Evolutionary conservation across 208 protist genomes (phyloP).

Genomic region (Wallacemonas sp.): DNA sequence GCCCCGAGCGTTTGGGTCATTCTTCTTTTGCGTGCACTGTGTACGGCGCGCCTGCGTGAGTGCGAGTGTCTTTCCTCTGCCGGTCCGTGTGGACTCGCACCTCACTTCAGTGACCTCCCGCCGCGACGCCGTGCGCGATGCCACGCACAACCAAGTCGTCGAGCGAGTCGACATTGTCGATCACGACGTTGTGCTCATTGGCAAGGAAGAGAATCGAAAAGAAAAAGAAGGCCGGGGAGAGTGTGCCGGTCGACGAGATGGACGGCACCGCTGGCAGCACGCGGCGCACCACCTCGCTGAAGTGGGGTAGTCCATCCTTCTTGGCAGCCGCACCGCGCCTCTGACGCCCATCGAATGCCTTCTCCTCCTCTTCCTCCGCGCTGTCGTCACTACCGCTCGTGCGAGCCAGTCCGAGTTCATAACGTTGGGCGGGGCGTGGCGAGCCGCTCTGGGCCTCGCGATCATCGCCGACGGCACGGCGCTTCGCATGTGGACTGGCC

Average conservation of each 20-base stretch:
- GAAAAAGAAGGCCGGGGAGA: conserved; percentile 91
- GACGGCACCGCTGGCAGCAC: conserved; percentile 61
- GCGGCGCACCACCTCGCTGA: conserved; percentile 66
- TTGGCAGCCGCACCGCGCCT: neutral
- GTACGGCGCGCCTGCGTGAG: too few species aligned
- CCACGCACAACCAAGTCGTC: conserved; percentile 65
- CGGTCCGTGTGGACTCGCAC: too few species aligned
- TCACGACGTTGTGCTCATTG: conserved; percentile 84
- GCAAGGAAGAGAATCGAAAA: conserved; percentile 90
- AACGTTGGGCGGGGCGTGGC: neutral
- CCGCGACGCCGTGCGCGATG: conserved; percentile 27
- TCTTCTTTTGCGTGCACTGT: too few species aligned
- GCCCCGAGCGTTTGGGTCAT: too few species aligned
- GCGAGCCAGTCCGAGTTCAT: neutral
- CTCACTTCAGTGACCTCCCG: neutral
- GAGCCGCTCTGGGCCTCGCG: neutral
- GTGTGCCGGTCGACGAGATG: conserved; percentile 71
- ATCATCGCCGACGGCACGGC: conserved; percentile 5
- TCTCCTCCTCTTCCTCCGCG: conserved; percentile 9
- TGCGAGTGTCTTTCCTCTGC: too few species aligned
- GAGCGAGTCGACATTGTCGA: conserved; percentile 59
- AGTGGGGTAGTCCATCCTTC: conserved; percentile 22
- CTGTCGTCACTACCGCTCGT: neutral
- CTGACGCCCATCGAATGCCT: neutral
- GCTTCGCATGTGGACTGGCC: too few species aligned